Evolutionary conservation across 1,139 yeast genomes (phyloP).

Genomic region (Hyphopichia burtonii): DNA sequence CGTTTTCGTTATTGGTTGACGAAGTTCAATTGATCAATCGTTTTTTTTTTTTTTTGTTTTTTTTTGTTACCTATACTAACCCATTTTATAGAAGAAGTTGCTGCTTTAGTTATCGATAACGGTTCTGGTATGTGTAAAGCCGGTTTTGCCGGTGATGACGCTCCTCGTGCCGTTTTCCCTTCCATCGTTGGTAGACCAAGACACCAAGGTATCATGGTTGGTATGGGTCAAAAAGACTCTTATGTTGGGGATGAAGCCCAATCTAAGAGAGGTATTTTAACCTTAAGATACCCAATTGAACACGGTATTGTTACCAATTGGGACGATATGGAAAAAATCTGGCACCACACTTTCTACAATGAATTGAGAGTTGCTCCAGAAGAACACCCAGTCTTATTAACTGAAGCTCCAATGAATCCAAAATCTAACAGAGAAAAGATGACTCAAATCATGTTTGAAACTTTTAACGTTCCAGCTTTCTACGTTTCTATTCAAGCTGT

Average conservation of each 20-base stretch:
- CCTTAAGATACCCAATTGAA: constrained; percentile 98
- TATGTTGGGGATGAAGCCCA: constrained; percentile 99
- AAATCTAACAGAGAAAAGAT: constrained; percentile 99
- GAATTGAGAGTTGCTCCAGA: constrained; percentile 98
- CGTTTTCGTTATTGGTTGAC: too few relatives aligned
- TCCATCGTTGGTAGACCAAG: constrained; percentile 99
- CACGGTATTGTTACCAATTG: constrained; percentile 99
- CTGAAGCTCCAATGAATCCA: constrained; percentile 99
- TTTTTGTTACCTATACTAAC: too few relatives aligned
- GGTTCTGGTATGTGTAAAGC: constrained; percentile 99
- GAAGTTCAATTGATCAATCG: background rate
- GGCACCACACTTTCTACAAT: constrained; percentile 98
- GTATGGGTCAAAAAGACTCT: constrained; percentile 99
- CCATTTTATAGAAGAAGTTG: constrained; percentile 45
- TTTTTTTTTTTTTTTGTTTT: background rate
- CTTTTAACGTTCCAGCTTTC: constrained; percentile 98
- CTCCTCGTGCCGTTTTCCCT: constrained; percentile 99
- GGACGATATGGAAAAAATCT: constrained; percentile 99
- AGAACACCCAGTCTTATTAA: constrained; percentile 96
- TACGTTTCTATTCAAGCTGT: constrained; percentile 99
- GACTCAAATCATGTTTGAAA: constrained; percentile 98
- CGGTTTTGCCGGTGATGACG: constrained; percentile 99
- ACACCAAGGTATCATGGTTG: constrained; percentile 99
- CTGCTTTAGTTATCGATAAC: constrained; percentile 92
- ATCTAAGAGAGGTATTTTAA: constrained; percentile 99